A percentile compares a stretch with the other conserved stretches of the same genome.
These are phyloP conservation scores for Cucurbitaria berberidis DNA, from an alignment of 2,329 filamentous ascomycete genomes.

Conservation along the genomic window DNA sequence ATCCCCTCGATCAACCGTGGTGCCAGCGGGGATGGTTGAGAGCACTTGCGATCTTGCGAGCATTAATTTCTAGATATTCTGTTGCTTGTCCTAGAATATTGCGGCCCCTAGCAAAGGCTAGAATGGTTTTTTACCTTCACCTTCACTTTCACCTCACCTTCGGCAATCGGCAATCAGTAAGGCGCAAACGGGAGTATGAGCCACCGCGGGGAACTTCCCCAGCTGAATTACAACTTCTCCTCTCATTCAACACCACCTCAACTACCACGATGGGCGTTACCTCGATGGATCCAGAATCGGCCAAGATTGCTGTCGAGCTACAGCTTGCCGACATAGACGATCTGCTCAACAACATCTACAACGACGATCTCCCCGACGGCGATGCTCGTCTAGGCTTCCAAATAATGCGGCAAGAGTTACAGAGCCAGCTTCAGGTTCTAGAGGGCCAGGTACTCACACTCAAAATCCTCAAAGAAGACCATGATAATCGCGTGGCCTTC, in stretches of 20 bases:
- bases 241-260: neutral
- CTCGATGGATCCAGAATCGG: slow-evolving; percentile 16
- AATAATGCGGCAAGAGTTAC: slow-evolving; percentile 2
- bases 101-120: neutral
- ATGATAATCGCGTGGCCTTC: slow-evolving; percentile 8
- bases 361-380: slow-evolving; percentile 1
- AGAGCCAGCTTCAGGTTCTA: slow-evolving; percentile 8
- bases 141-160: neutral
- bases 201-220: too few relatives aligned
- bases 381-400: slow-evolving; percentile 9
- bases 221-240: neutral
- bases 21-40: neutral
- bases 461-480: slow-evolving; percentile 15
- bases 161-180: too few relatives aligned
- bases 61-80: neutral
- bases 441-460: slow-evolving; percentile 17
- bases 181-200: too few relatives aligned
- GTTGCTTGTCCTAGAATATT: too few relatives aligned
- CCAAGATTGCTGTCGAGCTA: slow-evolving; percentile 19
- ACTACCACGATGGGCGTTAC: slow-evolving; percentile 7
- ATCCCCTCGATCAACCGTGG: too few relatives aligned
- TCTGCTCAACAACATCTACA: slow-evolving; percentile 2
- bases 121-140: neutral
- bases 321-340: slow-evolving; percentile 14
- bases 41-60: neutral